Conservation (phyloP, 2,329 filamentous ascomycete species). For the Leptographium wingfieldii region DNA sequence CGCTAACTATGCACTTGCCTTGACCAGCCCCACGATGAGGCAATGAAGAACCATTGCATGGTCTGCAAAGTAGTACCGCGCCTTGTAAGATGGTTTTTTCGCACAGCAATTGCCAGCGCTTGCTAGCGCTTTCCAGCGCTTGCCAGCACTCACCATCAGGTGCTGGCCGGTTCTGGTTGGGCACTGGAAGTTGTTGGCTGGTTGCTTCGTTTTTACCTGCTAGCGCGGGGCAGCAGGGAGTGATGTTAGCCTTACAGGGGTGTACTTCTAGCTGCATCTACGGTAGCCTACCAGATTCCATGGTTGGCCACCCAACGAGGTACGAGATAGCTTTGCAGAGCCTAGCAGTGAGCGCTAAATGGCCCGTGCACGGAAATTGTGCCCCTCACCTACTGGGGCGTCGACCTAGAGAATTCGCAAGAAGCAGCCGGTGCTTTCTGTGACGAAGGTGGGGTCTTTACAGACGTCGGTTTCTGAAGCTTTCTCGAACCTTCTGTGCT, state of each 20-base stretch:
- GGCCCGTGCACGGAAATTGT: background rate
- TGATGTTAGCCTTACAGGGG: background rate
- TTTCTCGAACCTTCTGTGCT: conserved; percentile 14
- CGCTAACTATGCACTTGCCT: background rate
- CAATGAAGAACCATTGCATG: background rate
- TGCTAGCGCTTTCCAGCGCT: background rate
- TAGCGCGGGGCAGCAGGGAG: background rate
- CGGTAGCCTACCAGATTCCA: background rate
- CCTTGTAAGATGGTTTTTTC: background rate
- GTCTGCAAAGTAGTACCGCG: background rate
- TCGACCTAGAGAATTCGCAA: background rate
- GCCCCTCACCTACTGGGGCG: background rate
- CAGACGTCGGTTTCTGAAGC: conserved; percentile 6
- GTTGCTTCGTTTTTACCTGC: background rate
- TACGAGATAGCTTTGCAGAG: background rate
- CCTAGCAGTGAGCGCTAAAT: background rate
- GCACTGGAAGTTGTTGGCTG: background rate
- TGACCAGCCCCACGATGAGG: background rate
- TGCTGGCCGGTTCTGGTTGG: background rate
- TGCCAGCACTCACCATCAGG: background rate
- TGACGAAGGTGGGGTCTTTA: conserved; percentile 8
- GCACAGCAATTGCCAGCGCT: background rate
- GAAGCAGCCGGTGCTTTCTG: conserved; percentile 1
- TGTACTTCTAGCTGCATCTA: background rate
- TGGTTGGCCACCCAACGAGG: background rate